Conservation (phyloP, 768 basidiomycete genomes). For the Daedalea quercina region DNA sequence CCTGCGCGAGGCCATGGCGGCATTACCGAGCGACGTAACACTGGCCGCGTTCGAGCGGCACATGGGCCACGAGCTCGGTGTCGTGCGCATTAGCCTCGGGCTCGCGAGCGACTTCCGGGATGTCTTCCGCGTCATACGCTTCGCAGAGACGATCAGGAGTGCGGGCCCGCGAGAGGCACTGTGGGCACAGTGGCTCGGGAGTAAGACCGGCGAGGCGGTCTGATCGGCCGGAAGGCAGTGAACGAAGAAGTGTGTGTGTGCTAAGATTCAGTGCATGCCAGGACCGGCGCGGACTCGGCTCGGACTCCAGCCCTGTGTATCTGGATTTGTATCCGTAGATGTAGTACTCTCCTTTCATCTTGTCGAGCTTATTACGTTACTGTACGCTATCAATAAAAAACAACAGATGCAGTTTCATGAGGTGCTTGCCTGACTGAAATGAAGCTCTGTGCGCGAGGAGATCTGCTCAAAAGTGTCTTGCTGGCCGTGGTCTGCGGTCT, state of each 20-base stretch:
- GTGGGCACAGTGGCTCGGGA: slow-evolving; percentile 21
- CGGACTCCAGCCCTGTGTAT: neutral
- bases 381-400: neutral
- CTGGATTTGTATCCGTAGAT: neutral
- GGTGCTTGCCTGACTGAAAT: too few relatives aligned
- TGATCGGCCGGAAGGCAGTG: neutral
- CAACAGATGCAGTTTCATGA: too few relatives aligned
- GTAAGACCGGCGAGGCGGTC: neutral
- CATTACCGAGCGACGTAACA: slow-evolving; percentile 51
- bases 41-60: slow-evolving; percentile 52
- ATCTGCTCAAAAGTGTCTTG: too few relatives aligned
- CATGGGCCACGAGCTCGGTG: slow-evolving; percentile 65
- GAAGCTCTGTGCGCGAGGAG: too few relatives aligned
- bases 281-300: neutral
- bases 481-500: too few relatives aligned
- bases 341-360: neutral
- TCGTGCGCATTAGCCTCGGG: slow-evolving; percentile 72
- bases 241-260: neutral
- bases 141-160: slow-evolving; percentile 14
- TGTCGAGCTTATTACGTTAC: neutral
- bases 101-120: slow-evolving; percentile 76
- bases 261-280: neutral
- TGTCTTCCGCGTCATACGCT: slow-evolving; percentile 35
- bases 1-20: slow-evolving; percentile 57
- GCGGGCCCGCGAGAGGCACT: slow-evolving; percentile 11